Base-by-base conservation (phyloP, 164 flowering plant genomes). In the Umbilicus rupestris region DNA sequence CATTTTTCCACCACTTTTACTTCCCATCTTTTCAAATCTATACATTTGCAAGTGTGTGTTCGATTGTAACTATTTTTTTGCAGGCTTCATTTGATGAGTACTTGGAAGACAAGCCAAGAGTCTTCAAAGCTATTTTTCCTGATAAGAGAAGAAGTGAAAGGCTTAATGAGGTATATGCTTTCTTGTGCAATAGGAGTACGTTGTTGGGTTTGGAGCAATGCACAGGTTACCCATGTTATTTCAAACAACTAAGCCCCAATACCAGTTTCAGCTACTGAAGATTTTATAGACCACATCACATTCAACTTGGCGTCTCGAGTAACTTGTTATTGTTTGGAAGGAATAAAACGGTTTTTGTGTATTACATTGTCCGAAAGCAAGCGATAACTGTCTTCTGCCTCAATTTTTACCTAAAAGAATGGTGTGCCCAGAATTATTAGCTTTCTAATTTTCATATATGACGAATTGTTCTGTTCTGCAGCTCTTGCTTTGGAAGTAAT, bases 31-130 rank as follows among this genome's bases (percentile, higher is more conserved):
- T 63, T 59, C 35, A 17, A 45, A 68, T 74, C 49, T 64, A 39
- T 66, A 9, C 75, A 2, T 35, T 35, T 57, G 1, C 5, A n/a
- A 16, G 39, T 68, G 1, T 26, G 31, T 63, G 70, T 15, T 4
- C 42, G 22, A 12, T 46, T 37, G 65, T 30, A 12, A 2, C 26
- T 39, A 11, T 29, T 68, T 29, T n/a, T 41, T 57, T 41, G 76
- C 79, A 91, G 96, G 90, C 90, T 68, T 82, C 84, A 6, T 92
- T 92, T 68, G 96, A 89, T 79, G 75, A 81, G 50, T 92, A 89
- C 66, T 69, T 89, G 70, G 83, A 83, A 57, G 77, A 92, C 67
- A 85, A 82, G 42, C 75, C 82, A 3, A 80, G 97, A 69, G 89
- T 92, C 8, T 84, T 92, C 62, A 59, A 76, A 69, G 92, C 97